Evolutionary conservation across 208 protist genomes (phyloP), one percentile per base, ranked within the genome.

Genomic region (Acanthamoeba pearcei): DNA sequence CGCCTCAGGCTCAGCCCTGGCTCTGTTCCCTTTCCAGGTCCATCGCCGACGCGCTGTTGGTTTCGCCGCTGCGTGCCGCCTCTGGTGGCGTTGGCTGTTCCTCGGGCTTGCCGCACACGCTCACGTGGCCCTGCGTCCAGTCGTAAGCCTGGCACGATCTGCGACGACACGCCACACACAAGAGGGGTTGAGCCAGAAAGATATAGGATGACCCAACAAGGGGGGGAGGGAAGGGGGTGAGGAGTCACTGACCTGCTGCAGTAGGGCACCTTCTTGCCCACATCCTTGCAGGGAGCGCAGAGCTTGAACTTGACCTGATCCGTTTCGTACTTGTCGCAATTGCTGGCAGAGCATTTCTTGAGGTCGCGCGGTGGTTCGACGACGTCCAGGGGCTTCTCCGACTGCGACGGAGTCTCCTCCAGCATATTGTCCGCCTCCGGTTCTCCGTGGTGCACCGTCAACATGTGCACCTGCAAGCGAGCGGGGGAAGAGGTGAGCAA

Each of bases 391-490:
- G 80, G 32, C 32, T 60, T 22, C 80, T 88, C 32, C n/a, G 1
- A 1, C 74, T 42, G 9, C 0, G 13, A 27, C 51, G 29, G n/a
- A 24, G 51, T 5, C 15, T 68, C n/a, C 27, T 35, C 90, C 22
- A 64, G 27, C 80, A 64, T 64, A n/a, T 24, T 83, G 8, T 32
- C 32, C n/a, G 70, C 90, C 49, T 94, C 90, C 5, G 42, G 38
- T 29, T 94, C 70, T 80, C 57, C 90, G 32, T 94, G 68, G 19
- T 94, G 90, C 5, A 49, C 62, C 51, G 90, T 94, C 46, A 94
- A 46, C 90, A 94, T 64, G 51, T 94, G 90, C n/a, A 93, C 88
- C 68, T 76, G 15, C 66, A 12, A 72, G 10, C 13, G 12, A 42
- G 35, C 12, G 17, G 9, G 5, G 35, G 35, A 76, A 76, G 0